Evolutionary conservation across 2,329 filamentous ascomycete genomes (phyloP).

Genomic region (Fonsecaea erecta): DNA sequence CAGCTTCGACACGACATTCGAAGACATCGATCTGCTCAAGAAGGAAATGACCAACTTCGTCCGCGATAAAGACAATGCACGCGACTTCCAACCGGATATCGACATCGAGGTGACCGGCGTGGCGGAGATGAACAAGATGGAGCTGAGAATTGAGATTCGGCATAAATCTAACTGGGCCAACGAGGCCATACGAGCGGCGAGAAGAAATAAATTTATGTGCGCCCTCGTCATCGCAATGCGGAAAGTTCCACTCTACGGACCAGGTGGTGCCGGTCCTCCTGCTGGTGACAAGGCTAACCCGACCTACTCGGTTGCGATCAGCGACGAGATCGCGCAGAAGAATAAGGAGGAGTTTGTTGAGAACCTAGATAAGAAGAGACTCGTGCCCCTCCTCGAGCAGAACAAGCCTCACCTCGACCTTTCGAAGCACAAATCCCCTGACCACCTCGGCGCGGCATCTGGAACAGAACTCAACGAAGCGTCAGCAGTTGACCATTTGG

Average conservation of each 20-base stretch:
- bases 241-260: slow-evolving; percentile 82
- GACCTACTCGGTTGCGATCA: slow-evolving; percentile 76
- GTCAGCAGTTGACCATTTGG: slow-evolving; percentile 25
- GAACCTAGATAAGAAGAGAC: slow-evolving; percentile 67
- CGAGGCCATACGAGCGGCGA: slow-evolving; percentile 76
- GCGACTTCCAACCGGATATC: slow-evolving; percentile 88
- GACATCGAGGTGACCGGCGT: slow-evolving; percentile 77
- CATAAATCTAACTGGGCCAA: slow-evolving; percentile 96
- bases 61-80: slow-evolving; percentile 76
- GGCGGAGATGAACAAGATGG: slow-evolving; percentile 83
- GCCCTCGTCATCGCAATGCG: slow-evolving; percentile 83
- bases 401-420: slow-evolving; percentile 12
- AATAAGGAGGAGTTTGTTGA: slow-evolving; percentile 65
- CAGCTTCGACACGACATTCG: slow-evolving; percentile 83
- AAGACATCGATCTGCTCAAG: slow-evolving; percentile 84
- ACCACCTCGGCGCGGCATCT: slow-evolving; percentile 13
- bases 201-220: slow-evolving; percentile 96
- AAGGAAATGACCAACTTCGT: slow-evolving; percentile 86
- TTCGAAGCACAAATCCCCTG: slow-evolving; percentile 10
- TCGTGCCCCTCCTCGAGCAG: slow-evolving; percentile 58
- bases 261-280: slow-evolving; percentile 71
- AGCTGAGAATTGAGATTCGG: slow-evolving; percentile 79
- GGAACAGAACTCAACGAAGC: slow-evolving; percentile 32
- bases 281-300: slow-evolving; percentile 72
- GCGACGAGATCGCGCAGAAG: slow-evolving; percentile 67